Evolutionary conservation across 164 flowering plant species (phyloP).

Genomic region (Stephania cephalantha): DNA sequence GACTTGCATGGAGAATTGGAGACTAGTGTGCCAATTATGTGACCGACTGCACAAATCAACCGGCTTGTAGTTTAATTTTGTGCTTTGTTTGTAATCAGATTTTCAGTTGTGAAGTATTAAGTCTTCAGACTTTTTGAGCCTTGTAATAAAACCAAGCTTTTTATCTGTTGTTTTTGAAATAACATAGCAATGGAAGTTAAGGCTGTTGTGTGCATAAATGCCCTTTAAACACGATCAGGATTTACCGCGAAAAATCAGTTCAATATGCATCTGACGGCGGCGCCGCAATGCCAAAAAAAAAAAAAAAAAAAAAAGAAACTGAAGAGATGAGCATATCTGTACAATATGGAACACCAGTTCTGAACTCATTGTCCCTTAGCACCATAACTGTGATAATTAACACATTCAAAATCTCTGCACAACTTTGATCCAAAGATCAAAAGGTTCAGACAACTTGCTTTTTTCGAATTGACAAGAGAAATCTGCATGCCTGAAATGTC

Average conservation of each 20-base stretch:
- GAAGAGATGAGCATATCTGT: too few species aligned
- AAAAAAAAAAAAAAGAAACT: too few species aligned
- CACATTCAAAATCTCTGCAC: background rate
- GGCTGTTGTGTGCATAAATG: background rate
- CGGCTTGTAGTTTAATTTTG: background rate
- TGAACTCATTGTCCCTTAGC: background rate
- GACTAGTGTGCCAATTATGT: background rate
- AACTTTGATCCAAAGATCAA: background rate
- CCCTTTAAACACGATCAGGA: too few species aligned
- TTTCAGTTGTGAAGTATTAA: constrained; percentile 16
- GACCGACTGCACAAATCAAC: background rate
- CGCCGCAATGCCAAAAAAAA: too few species aligned
- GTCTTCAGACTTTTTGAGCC: background rate
- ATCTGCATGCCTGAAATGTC: background rate
- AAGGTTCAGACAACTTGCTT: background rate
- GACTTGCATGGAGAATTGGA: background rate
- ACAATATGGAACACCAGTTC: too few species aligned
- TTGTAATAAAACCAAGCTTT: background rate
- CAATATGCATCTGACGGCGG: too few species aligned
- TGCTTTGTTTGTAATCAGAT: background rate
- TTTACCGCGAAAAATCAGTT: too few species aligned
- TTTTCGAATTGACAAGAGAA: background rate
- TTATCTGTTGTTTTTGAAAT: background rate
- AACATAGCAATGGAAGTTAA: background rate
- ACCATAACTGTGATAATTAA: background rate